phyloP scores from a whole-genome alignment of 345 rosid species.

The Clausena lansium region DNA sequence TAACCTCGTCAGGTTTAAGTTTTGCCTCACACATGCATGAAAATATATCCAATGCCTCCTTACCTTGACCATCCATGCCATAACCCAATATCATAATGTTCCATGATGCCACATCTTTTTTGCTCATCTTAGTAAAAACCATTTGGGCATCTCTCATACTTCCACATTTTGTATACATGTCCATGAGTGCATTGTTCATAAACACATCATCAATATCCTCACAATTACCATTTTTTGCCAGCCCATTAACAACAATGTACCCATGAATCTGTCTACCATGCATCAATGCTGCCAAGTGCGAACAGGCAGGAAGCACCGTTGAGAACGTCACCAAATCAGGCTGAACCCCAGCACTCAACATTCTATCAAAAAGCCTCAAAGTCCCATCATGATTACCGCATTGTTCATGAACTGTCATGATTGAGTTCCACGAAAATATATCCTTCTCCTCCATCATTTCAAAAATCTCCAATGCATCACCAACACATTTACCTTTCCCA shows the following conservation, averaged over 20 bases:
- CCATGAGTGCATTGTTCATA: conserved; percentile 44
- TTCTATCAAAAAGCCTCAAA: conserved; percentile 43
- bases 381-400: conserved; percentile 60
- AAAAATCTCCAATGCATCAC: conserved; percentile 42
- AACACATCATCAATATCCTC: conserved; percentile 24
- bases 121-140: conserved; percentile 44
- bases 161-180: conserved; percentile 67
- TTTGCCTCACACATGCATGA: conserved; percentile 36
- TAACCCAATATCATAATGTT: conserved; percentile 61
- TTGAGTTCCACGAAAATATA: conserved; percentile 59
- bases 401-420: conserved; percentile 49
- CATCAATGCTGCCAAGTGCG: conserved; percentile 53
- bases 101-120: conserved; percentile 59
- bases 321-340: conserved; percentile 60
- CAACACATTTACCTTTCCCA: conserved; percentile 53
- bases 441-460: conserved; percentile 48
- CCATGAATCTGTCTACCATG: conserved; percentile 55
- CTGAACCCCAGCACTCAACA: conserved; percentile 41
- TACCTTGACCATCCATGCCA: conserved; percentile 53
- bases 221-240: conserved; percentile 25
- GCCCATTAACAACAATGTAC: conserved; percentile 40
- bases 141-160: conserved; percentile 48
- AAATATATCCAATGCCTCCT: conserved; percentile 51
- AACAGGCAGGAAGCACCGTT: conserved; percentile 54
- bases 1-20: conserved; percentile 50